Base-by-base conservation (phyloP, 2,329 filamentous ascomycete species). In the Didymella lethalis region DNA sequence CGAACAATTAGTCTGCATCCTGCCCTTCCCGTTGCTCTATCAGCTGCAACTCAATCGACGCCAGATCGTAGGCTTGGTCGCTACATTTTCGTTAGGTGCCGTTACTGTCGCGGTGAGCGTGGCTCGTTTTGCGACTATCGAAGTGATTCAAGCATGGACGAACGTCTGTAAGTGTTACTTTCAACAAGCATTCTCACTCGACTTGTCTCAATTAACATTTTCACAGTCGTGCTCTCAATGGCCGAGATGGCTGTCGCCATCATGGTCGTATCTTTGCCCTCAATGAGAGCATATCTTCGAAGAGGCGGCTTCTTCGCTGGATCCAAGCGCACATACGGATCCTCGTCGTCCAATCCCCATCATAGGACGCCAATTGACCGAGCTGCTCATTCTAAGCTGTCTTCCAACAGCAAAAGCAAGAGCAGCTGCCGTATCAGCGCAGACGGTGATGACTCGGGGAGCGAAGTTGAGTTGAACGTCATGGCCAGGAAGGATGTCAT, bases 221-320 rank as follows among this genome's bases (percentile, higher is more conserved):
- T 5, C 29, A 7, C 40, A 71, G 68, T 63, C 20, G 66, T 71
- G 0, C 66, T 69, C 12, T 66, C 64, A 11, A 69, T 70, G 68
- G 63, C 69, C n/a, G 69, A 71, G 54, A 64, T 68, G 57, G 56
- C 66, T 12, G 68, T 66, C 28, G 67, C 68, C 5, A 69, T 71
- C 20, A 71, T 71, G 59, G 68, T 71, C 8, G 66, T 67, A 7
- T 67, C 66, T 0, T 53, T 70, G 2, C 69, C 69, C 10, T 66
- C 69, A 2, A 66, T 71, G 61, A 51, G 68, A 57, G 59, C 64
- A 12, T 69, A 66, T 31, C 48, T 71, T 2, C 64, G 66, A 48
- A 59, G 65, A 8, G 66, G 64, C 32, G 48, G 59, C 36, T 54
- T 68, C 12, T 68, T 68, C 20, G 65, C 66, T 31, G 29, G 29